A percentile compares a stretch with the other conserved stretches of the same genome.
Evolutionary conservation across 805 yeast species (phyloP).

Genomic region (Myxozyma melibiosi): DNA sequence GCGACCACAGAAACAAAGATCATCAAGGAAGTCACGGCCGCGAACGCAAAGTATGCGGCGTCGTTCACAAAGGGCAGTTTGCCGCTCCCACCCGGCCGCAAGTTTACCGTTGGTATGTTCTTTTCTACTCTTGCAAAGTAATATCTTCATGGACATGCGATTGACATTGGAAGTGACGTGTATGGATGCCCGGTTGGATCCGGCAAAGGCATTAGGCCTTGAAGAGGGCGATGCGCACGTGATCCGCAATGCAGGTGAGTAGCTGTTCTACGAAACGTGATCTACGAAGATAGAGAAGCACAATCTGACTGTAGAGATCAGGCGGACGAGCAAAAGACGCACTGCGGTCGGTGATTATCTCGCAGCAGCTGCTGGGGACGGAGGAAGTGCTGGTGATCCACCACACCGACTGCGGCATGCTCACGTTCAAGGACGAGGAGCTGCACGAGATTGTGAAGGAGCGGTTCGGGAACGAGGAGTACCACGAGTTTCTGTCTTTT

Average conservation of each 20-base stretch:
- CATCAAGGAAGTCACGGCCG: constrained; percentile 18
- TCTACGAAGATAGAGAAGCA: background rate
- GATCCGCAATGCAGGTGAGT: constrained; percentile 31
- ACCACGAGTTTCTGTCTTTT: constrained; percentile 26
- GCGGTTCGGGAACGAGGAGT: constrained; percentile 14
- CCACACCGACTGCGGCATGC: constrained; percentile 34
- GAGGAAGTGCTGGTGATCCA: constrained; percentile 29
- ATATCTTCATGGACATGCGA: background rate
- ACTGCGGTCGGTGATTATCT: constrained; percentile 27
- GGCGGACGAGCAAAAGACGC: constrained; percentile 32
- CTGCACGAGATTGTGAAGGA: constrained; percentile 21
- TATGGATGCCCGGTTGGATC: constrained; percentile 32
- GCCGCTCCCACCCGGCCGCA: constrained; percentile 32
- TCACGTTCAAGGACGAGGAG: constrained; percentile 23
- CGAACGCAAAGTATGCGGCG: constrained; percentile 22
- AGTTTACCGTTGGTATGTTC: constrained; percentile 29
- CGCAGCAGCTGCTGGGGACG: constrained; percentile 33
- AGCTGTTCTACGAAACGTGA: background rate
- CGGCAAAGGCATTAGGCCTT: constrained; percentile 29
- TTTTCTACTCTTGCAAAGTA: too few relatives aligned
- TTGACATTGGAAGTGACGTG: constrained; percentile 32
- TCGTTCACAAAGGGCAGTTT: constrained; percentile 19
- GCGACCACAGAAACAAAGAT: constrained; percentile 4
- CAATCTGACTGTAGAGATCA: background rate
- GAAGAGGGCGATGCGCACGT: constrained; percentile 33